These are phyloP conservation scores for Coemansia sp. DNA, from an alignment of 192 early-diverging fungal species.

Conservation along the genomic window DNA sequence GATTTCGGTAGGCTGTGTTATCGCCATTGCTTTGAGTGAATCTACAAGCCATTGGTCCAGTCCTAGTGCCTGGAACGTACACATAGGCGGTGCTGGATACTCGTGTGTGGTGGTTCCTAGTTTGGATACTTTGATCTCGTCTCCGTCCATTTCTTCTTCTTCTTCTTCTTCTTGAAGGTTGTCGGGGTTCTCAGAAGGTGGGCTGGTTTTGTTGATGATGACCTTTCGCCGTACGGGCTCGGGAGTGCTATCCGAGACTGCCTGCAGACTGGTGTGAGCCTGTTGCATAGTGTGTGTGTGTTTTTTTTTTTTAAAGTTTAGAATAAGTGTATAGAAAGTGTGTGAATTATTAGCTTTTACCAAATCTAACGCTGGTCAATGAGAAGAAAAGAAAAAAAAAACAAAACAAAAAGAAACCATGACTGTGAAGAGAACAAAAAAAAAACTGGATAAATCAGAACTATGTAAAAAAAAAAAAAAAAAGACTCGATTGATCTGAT, in stretches of 20 bases:
- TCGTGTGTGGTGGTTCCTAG: constrained; percentile 9
- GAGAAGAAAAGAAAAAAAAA: too few species aligned
- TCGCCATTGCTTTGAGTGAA: constrained; percentile 78
- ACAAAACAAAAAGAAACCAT: too few species aligned
- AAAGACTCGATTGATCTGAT: too few species aligned
- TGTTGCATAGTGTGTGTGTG: neutral
- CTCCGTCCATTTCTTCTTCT: constrained; percentile 39
- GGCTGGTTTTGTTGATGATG: neutral
- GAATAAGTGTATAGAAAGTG: neutral
- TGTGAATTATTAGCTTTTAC: too few species aligned
- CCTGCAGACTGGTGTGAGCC: neutral
- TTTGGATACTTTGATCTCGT: constrained; percentile 31
- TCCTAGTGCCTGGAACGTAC: constrained; percentile 72
- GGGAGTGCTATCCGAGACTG: too few species aligned
- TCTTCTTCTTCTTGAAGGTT: neutral
- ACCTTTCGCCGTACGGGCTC: neutral
- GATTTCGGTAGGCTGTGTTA: constrained; percentile 87
- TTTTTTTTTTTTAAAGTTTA: neutral
- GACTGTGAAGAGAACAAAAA: too few species aligned
- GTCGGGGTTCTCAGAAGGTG: constrained; percentile 12
- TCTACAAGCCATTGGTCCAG: constrained; percentile 81
- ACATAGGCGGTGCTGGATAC: constrained; percentile 37
- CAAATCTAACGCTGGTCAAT: too few species aligned
- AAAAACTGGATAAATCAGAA: too few species aligned
- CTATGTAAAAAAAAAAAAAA: too few species aligned